These are phyloP conservation scores for Suillus weaverae DNA, from an alignment of 768 basidiomycete genomes.

Conservation along the genomic window DNA sequence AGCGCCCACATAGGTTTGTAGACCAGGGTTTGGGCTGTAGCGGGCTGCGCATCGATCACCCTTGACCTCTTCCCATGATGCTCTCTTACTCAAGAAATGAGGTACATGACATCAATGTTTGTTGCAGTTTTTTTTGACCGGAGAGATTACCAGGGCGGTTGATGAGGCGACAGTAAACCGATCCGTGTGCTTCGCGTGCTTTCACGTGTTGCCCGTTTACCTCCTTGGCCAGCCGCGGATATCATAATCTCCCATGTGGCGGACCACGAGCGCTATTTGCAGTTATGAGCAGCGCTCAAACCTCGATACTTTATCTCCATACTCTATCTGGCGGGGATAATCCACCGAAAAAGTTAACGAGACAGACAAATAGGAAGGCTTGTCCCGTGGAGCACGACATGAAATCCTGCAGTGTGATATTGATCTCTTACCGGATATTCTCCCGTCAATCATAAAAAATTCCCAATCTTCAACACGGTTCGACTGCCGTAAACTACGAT, in stretches of 20 bases:
- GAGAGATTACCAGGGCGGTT: neutral
- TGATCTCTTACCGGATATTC: neutral
- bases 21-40: conserved; percentile 2
- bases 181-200: neutral
- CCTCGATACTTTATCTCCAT: neutral
- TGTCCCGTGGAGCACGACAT: neutral
- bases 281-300: neutral
- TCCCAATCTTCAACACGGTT: neutral
- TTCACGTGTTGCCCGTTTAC: neutral
- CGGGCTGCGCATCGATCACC: conserved; percentile 4
- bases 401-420: neutral
- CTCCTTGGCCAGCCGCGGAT: neutral
- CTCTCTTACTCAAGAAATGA: neutral
- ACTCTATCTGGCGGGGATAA: neutral
- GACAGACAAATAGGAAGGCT: neutral
- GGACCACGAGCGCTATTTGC: neutral
- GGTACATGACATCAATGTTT: neutral
- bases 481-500: conserved; percentile 1
- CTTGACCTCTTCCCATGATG: conserved; percentile 1
- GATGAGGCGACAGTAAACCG: neutral
- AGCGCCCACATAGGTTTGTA: conserved; percentile 11
- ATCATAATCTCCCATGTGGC: neutral
- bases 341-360: neutral
- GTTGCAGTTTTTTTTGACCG: neutral
- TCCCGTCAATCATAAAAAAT: conserved; percentile 1